Evolutionary conservation across 169 alveolate species (phyloP).

Genomic region (Cryptosporidium ubiquitum): DNA sequence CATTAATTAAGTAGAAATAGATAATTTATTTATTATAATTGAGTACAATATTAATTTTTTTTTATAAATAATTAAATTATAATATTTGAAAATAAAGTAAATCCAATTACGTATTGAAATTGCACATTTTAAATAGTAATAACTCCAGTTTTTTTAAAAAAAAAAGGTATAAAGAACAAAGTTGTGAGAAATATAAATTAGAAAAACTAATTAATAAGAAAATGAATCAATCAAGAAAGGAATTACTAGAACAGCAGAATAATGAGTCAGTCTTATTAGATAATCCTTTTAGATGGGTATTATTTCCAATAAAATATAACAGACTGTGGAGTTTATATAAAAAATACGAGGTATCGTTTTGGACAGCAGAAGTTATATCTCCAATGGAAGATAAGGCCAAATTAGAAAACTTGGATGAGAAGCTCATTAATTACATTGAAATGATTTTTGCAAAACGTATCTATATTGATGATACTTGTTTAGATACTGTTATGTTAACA

Average conservation of each 20-base stretch:
- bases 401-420: conserved; percentile 71
- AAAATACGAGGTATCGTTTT: conserved; percentile 85
- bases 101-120: no score
- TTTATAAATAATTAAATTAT: no score
- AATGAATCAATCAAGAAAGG: conserved; percentile 65
- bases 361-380: conserved; percentile 90
- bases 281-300: conserved; percentile 88
- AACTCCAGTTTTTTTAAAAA: no score
- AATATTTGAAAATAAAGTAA: no score
- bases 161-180: no score
- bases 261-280: conserved; percentile 85
- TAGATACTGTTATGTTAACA: conserved; percentile 78
- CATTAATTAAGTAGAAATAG: background rate
- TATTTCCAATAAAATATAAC: conserved; percentile 88
- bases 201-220: conserved; percentile 59
- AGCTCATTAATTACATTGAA: conserved; percentile 62
- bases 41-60: no score
- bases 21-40: no score
- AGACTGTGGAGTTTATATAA: conserved; percentile 90
- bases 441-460: conserved; percentile 73
- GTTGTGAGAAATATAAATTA: no score
- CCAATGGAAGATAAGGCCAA: conserved; percentile 81
- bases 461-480: conserved; percentile 68
- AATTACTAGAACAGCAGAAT: conserved; percentile 76
- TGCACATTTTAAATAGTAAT: no score